Evolutionary conservation across 192 early-diverging fungal species (phyloP).

Genomic region (Podila epigama): DNA sequence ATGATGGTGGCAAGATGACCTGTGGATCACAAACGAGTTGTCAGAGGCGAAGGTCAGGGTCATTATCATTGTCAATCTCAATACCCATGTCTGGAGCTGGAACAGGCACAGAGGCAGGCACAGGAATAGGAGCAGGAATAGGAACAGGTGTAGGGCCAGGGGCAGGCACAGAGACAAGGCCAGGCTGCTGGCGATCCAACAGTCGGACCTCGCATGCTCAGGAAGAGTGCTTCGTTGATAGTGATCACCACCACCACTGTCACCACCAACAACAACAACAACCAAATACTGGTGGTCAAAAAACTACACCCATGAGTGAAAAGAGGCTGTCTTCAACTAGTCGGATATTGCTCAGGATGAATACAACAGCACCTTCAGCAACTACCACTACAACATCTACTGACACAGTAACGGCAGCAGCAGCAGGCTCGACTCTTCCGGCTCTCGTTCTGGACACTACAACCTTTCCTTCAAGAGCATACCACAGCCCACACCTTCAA

Average conservation of each 20-base stretch:
- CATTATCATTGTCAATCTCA: too few species aligned
- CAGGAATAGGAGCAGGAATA: too few species aligned
- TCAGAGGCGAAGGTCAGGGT: too few species aligned
- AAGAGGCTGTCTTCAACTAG: neutral
- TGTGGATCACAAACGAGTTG: constrained; percentile 19
- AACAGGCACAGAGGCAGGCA: too few species aligned
- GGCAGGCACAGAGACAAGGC: too few species aligned
- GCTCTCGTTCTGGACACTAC: too few species aligned
- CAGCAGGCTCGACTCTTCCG: too few species aligned
- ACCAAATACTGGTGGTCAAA: constrained; percentile 10
- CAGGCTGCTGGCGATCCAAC: constrained; percentile 11
- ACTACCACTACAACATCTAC: too few species aligned
- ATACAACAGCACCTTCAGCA: neutral
- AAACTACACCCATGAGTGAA: neutral
- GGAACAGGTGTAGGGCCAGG: too few species aligned
- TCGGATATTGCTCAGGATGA: neutral
- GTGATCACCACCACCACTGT: neutral
- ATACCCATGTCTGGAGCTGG: too few species aligned
- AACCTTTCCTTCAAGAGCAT: neutral
- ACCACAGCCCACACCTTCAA: neutral
- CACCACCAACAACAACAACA: neutral
- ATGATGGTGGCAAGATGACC: constrained; percentile 15
- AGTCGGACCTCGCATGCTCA: constrained; percentile 5
- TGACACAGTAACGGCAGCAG: too few species aligned
- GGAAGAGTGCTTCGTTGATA: neutral